Evolutionary conservation across 805 yeast species (phyloP), one percentile per base, ranked within the genome.

Genomic region (Brettanomyces naardenensis): DNA sequence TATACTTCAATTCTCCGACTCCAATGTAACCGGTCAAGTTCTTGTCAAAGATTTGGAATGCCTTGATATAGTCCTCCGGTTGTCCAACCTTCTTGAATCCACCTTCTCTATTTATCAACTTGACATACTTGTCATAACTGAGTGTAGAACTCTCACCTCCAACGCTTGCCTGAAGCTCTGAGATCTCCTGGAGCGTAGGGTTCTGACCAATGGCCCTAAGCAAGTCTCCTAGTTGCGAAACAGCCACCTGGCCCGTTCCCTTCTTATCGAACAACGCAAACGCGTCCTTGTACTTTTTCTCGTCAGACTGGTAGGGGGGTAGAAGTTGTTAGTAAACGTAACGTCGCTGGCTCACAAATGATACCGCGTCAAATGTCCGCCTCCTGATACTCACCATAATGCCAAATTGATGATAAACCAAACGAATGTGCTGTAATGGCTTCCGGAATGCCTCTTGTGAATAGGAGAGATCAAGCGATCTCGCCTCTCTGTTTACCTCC

Each of bases 181-280:
- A 65, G 45, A 88, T 83, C 64, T 88, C 95, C 18, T 89, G 83
- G 53, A 87, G 73, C 4, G 98, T 89, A 46, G 99, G 99, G 68
- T 92, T 92, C 68, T 90, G 97, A 28, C 98, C 99, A 43, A 92
- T 89, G 2, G 98, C 97, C 59, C 99, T 77, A 43, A 92, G 73
- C 50, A 92, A 73, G 56, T 92, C 98, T 26, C 97, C 98, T 36
- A 92, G 71, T 43, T 84, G 79, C 45, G 81, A 84, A 43, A 74
- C 69, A 13, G 96, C 78, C 39, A 92, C 92, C 59, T 79, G 74
- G 14, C 97, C 98, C 28, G 90, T 85, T 21, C 96, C 97, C 57
- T 89, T 86, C 65, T 88, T 89, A 67, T 92, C 98, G 57, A 90
- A 92, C 33, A 92, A 77, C 10, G 97, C 92, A 63, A 92, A 92